These are phyloP conservation scores for Xylariaceae sp. DNA, from an alignment of 2,329 filamentous ascomycete species.

Conservation along the genomic window DNA sequence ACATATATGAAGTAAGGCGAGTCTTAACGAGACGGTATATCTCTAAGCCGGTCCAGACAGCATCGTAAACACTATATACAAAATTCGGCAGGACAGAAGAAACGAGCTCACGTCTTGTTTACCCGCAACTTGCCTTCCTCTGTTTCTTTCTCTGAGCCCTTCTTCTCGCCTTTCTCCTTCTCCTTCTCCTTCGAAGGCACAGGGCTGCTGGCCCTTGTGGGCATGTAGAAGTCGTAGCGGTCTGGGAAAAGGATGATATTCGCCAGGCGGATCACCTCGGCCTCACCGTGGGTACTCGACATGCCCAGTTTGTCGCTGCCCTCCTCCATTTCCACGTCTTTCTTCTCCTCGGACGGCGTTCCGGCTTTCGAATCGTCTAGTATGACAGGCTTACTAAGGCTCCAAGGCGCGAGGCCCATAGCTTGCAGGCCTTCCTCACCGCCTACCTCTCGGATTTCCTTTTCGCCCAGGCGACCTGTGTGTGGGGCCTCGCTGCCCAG, in stretches of 20 bases:
- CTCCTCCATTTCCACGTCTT: conserved; percentile 11
- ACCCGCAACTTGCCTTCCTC: too few relatives aligned
- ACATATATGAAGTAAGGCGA: too few relatives aligned
- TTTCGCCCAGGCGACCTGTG: conserved; percentile 42
- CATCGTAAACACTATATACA: not conserved
- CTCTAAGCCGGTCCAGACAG: not conserved
- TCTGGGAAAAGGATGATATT: conserved; percentile 56
- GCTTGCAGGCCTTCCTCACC: conserved; percentile 48
- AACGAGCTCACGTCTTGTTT: too few relatives aligned
- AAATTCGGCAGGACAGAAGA: not conserved
- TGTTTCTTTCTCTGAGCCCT: not conserved
- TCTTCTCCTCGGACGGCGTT: conserved; percentile 15
- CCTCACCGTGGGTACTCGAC: conserved; percentile 37
- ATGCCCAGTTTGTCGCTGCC: conserved; percentile 23
- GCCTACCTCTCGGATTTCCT: conserved; percentile 47
- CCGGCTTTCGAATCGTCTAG: conserved; percentile 11
- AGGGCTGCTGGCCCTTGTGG: conserved; percentile 30
- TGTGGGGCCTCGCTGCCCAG: conserved; percentile 49
- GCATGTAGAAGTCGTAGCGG: conserved; percentile 44
- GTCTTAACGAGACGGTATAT: too few relatives aligned
- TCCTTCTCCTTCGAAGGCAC: conserved; percentile 15
- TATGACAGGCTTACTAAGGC: conserved; percentile 29
- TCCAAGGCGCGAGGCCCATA: conserved; percentile 55
- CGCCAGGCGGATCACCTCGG: conserved; percentile 48
- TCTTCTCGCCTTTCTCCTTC: conserved; percentile 6